A percentile compares a stretch with the other conserved stretches of the same genome.
These are phyloP conservation scores for Colletotrichum cuscutae DNA, from an alignment of 2,329 filamentous ascomycete genomes.

Conservation along the genomic window DNA sequence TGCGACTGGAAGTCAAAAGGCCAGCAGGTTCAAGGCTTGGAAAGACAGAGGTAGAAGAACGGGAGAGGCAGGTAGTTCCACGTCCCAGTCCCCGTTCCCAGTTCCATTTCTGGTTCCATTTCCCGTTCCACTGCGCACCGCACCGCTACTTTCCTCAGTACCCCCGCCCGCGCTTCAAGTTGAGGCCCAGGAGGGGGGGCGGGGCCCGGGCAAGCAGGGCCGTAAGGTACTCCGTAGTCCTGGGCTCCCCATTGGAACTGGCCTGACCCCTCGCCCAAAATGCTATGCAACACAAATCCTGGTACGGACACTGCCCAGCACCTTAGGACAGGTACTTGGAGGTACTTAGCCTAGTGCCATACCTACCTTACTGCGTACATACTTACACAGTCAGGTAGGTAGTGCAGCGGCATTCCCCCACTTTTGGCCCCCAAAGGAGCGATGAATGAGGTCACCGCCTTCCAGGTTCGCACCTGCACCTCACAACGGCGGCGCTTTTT, in stretches of 20 bases:
- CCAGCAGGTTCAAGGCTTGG: background rate
- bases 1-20: background rate
- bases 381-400: no score
- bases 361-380: background rate
- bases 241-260: background rate
- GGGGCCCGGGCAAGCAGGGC: background rate
- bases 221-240: no score
- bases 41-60: background rate
- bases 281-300: conserved; percentile 3
- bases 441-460: conserved; percentile 33
- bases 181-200: conserved; percentile 1
- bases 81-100: no score
- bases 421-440: conserved; percentile 12
- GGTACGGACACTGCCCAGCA: background rate
- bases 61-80: no score
- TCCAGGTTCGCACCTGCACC: conserved; percentile 1
- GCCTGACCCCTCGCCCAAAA: conserved; percentile 4
- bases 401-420: conserved; percentile 31
- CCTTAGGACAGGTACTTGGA: background rate
- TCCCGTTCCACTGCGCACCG: conserved; percentile 5
- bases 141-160: conserved; percentile 15
- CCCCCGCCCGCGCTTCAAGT: conserved; percentile 13
- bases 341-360: background rate
- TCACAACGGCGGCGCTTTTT: background rate
- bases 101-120: background rate